Evolutionary conservation across 495 filamentous ascomycete genomes (phyloP), one percentile per base, ranked within the genome.

Genomic region (Podospora pseudocomata): DNA sequence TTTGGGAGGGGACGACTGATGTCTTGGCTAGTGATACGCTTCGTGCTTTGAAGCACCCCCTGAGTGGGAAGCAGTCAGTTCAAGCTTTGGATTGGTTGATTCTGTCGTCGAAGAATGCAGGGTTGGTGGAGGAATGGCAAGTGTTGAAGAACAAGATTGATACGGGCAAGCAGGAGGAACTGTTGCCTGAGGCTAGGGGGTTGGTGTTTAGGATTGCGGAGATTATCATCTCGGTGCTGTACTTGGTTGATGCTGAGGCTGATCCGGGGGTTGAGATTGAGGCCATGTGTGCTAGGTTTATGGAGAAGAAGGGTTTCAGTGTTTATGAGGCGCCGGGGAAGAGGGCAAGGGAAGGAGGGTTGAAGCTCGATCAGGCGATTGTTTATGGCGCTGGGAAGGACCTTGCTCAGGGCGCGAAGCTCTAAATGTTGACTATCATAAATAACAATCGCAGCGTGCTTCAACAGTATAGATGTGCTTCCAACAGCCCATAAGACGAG

Each of bases 1-100:
- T 92, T 65, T 92, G 90, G 74, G 91, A 92, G 73, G 90, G 90
- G 4, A 92, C 91, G 2, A 91, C 88, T 9, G 88, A 91, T 70
- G 87, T 92, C 2, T 73, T 93, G 26, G 84, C 84, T 5, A 83
- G 82, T 32, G 90, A 92, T 67, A 78, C 87, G 7, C 77, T 91
- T 54, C 77, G 86, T 1, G 85, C 86, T n/a, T 67, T 88, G 0
- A 77, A 87, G 53, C 82, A 85, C 61, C 78, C 80, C 15, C 76
- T 76, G 13, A 76, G 75, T 0, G 81, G 82, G 18, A 58, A 73
- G 16, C 71, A 78, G 59, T 73, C 81, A 0, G 70, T 87, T n/a
- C 66, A 70, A 0, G 78, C 74, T n/a, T 71, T 87, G 66, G 77
- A 70, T 0, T 74, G 73, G 54, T 78, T 81, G 68, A 70, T 86